Conservation (phyloP, 306 rosid genomes). For the Casuarina equisetifolia region DNA sequence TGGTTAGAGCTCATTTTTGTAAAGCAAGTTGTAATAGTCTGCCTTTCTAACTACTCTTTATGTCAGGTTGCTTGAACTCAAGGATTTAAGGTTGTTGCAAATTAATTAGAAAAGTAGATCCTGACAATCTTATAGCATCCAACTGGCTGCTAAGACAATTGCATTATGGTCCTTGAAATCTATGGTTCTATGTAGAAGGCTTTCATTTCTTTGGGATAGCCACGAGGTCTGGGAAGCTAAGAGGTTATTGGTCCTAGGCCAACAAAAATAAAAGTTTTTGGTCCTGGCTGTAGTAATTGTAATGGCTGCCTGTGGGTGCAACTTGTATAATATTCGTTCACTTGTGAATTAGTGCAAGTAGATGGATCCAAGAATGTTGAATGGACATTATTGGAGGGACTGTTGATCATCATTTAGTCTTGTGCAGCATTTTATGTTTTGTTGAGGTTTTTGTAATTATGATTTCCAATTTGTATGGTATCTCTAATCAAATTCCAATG, state of each 20-base stretch:
- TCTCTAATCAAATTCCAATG: constrained; percentile 28
- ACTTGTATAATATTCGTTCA: not conserved
- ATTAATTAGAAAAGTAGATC: not conserved
- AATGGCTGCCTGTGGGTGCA: not conserved
- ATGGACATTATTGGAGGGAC: not conserved
- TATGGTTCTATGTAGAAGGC: not conserved
- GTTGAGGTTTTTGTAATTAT: not conserved
- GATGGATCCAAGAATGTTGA: not conserved
- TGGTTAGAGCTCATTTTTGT: not conserved
- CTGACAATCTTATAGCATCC: not conserved
- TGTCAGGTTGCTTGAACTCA: not conserved
- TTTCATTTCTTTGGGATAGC: not conserved
- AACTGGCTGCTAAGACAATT: constrained; percentile 6
- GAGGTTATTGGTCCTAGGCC: not conserved
- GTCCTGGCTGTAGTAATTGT: not conserved
- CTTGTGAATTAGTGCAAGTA: not conserved
- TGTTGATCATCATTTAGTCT: not conserved
- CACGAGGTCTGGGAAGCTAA: not conserved
- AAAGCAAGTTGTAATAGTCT: not conserved
- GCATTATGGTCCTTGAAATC: not conserved
- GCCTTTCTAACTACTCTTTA: not conserved
- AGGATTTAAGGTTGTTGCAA: not conserved
- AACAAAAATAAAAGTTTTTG: not conserved
- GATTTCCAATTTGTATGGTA: not conserved
- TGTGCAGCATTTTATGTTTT: not conserved